Evolutionary conservation across 306 rosid genomes (phyloP).

Genomic region (Dalbergia cochinchinensis): DNA sequence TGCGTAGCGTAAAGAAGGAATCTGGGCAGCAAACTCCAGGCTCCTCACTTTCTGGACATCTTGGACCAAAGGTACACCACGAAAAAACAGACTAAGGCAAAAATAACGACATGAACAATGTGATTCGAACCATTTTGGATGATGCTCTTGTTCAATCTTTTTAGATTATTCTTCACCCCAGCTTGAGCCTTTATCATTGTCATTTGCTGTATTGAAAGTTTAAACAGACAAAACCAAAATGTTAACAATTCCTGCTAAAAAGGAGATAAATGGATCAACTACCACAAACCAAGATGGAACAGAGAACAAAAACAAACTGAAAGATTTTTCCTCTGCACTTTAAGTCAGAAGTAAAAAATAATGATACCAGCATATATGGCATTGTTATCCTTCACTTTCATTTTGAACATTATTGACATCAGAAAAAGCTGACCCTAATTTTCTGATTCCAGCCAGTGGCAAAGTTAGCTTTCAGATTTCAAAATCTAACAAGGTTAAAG

Average conservation of each 20-base stretch:
- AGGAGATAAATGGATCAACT: not conserved
- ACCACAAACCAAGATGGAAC: conserved; percentile 12
- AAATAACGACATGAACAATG: conserved; percentile 76
- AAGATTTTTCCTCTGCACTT: not conserved
- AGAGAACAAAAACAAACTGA: not conserved
- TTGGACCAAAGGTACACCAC: conserved; percentile 82
- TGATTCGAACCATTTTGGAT: conserved; percentile 80
- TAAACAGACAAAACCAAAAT: conserved; percentile 36
- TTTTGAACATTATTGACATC: not conserved
- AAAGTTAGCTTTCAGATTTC: conserved; percentile 28
- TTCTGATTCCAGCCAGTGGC: conserved; percentile 1
- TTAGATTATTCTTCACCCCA: conserved; percentile 87
- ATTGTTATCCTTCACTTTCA: conserved; percentile 5
- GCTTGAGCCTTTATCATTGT: conserved; percentile 87
- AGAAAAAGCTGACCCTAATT: conserved; percentile 19
- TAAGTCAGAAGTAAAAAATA: conserved; percentile 23
- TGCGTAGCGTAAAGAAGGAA: conserved; percentile 29
- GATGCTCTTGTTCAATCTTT: conserved; percentile 90
- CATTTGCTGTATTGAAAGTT: conserved; percentile 65
- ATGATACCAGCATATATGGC: conserved; percentile 3
- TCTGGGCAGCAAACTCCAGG: not conserved
- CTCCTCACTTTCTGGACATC: conserved; percentile 68
- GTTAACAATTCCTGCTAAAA: conserved; percentile 37
- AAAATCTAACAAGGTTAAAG: not conserved
- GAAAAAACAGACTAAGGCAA: conserved; percentile 71